Conservation (phyloP, 2,329 filamentous ascomycete genomes). For the Botrytis pseudocinerea region DNA sequence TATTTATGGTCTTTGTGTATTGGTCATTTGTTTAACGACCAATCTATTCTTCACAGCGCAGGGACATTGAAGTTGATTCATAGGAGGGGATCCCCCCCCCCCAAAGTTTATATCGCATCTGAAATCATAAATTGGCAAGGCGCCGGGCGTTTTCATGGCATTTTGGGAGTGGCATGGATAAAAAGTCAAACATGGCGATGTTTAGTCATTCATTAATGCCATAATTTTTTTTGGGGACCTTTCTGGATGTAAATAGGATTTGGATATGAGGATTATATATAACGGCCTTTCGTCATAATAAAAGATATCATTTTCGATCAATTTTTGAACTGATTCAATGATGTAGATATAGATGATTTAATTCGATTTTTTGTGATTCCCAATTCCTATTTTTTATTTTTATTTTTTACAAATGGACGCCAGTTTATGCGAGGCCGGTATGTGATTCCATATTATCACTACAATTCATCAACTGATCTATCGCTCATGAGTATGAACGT, state of each 20-base stretch:
- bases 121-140: constrained; percentile 18
- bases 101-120: background rate
- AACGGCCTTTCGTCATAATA: background rate
- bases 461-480: background rate
- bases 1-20: constrained; percentile 82
- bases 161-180: background rate
- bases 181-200: background rate
- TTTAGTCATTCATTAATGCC: constrained; percentile 1
- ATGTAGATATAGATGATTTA: background rate
- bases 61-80: constrained; percentile 51
- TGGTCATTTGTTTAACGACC: constrained; percentile 82
- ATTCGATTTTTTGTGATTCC: background rate
- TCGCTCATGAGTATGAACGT: background rate
- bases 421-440: background rate
- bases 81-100: background rate
- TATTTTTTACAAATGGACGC: background rate
- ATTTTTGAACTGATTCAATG: background rate
- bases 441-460: background rate
- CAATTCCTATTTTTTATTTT: background rate
- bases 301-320: background rate
- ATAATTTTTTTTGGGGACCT: background rate
- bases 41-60: constrained; percentile 70
- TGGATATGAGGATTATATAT: constrained; percentile 10
- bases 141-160: constrained; percentile 1
- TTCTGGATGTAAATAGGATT: constrained; percentile 1